Conservation (phyloP, 1,139 yeast genomes). For the Spencermartinsiella ligniputridi region DNA sequence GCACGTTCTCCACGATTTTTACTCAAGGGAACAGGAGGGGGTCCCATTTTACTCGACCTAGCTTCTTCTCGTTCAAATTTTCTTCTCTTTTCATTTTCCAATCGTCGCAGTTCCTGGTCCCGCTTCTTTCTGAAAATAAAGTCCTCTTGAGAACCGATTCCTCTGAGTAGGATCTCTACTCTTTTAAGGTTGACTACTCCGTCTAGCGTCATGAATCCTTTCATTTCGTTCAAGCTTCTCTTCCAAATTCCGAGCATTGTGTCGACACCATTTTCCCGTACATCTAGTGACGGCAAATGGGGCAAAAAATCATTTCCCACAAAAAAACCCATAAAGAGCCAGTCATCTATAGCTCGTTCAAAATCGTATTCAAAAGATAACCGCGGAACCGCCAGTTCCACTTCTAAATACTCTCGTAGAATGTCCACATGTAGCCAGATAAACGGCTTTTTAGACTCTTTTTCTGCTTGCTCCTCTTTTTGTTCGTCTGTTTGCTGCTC, state of each 20-base stretch:
- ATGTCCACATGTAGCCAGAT: conserved; percentile 91
- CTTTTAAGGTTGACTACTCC: conserved; percentile 73
- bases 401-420: conserved; percentile 79
- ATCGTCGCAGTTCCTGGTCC: conserved; percentile 62
- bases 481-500: conserved; percentile 39
- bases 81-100: conserved; percentile 60
- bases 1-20: conserved; percentile 57
- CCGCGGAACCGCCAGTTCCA: conserved; percentile 68
- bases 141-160: conserved; percentile 69
- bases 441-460: conserved; percentile 77
- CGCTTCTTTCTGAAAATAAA: conserved; percentile 70
- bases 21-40: conserved; percentile 19
- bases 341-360: conserved; percentile 96
- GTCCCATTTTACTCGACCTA: conserved; percentile 11
- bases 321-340: conserved; percentile 98
- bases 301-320: conserved; percentile 99
- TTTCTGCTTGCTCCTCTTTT: conserved; percentile 48
- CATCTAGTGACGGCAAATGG: conserved; percentile 90
- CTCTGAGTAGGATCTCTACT: conserved; percentile 65
- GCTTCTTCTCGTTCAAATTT: conserved; percentile 35
- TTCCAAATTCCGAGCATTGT: conserved; percentile 81
- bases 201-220: conserved; percentile 82
- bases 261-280: conserved; percentile 91
- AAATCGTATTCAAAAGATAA: conserved; percentile 73
- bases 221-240: conserved; percentile 56